Evolutionary conservation across 1,139 yeast species (phyloP).

Genomic region (Sporopachydermia cereana): DNA sequence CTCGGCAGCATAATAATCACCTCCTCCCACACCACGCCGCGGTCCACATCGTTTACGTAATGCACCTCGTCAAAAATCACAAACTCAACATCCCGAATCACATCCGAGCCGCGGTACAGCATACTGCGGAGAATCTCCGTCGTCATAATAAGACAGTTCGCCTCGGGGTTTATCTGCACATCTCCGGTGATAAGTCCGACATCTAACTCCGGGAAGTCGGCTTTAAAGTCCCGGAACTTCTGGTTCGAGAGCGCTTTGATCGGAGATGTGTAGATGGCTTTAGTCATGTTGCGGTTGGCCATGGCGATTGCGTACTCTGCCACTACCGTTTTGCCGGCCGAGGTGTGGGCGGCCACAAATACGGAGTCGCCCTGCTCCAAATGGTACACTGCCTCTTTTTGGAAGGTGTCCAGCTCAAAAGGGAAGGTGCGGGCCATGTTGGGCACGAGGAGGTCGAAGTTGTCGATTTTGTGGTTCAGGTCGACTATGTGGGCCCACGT

Average conservation of each 20-base stretch:
- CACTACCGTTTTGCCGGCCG: constrained; percentile 88
- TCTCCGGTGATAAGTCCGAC: constrained; percentile 98
- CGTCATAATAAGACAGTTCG: constrained; percentile 95
- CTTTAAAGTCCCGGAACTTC: constrained; percentile 84
- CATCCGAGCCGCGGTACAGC: constrained; percentile 89
- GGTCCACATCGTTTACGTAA: constrained; percentile 87
- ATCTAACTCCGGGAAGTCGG: constrained; percentile 79
- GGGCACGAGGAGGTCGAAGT: constrained; percentile 81
- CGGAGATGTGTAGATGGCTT: constrained; percentile 87
- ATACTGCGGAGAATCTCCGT: constrained; percentile 89
- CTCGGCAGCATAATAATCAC: constrained; percentile 92
- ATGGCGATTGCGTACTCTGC: constrained; percentile 93
- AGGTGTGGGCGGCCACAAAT: constrained; percentile 95
- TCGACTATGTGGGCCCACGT: constrained; percentile 97
- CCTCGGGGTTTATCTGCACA: constrained; percentile 93
- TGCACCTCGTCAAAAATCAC: constrained; percentile 94
- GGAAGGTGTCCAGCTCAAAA: constrained; percentile 87
- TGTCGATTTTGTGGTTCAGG: constrained; percentile 67
- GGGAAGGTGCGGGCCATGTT: constrained; percentile 92
- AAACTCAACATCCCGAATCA: constrained; percentile 95
- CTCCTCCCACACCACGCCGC: constrained; percentile 99
- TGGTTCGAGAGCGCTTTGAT: constrained; percentile 95
- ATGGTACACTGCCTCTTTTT: constrained; percentile 93
- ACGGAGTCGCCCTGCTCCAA: constrained; percentile 96
- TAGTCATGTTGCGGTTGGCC: constrained; percentile 83